Conservation (phyloP, 2,329 filamentous ascomycete genomes). For the Claviceps humidiphila region DNA sequence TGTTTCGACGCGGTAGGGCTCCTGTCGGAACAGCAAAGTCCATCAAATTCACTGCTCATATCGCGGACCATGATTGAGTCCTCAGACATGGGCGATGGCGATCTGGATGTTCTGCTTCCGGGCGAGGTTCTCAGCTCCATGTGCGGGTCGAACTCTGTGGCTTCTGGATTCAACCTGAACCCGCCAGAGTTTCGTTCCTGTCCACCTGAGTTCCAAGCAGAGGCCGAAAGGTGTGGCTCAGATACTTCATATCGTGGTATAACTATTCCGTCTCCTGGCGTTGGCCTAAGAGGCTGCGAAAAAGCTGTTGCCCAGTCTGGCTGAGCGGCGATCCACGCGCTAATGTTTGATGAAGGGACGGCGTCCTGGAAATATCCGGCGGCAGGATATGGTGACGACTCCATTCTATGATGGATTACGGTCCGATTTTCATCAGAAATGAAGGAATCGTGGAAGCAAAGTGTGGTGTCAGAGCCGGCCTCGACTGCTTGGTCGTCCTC, state of each 20-base stretch:
- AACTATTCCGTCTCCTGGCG: neutral
- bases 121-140: neutral
- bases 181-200: neutral
- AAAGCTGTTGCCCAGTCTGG: neutral
- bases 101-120: neutral
- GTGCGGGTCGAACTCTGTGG: slow-evolving; percentile 4
- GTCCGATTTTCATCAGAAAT: slow-evolving; percentile 2
- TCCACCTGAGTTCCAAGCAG: neutral
- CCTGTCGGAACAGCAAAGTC: neutral
- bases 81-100: neutral
- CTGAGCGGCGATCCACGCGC: slow-evolving; percentile 6
- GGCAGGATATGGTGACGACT: too few species aligned
- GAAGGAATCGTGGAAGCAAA: neutral
- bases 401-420: neutral
- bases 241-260: neutral
- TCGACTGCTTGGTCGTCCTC: neutral
- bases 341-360: neutral
- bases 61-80: neutral
- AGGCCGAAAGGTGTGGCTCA: neutral
- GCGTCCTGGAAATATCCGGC: neutral
- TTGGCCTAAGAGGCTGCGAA: slow-evolving; percentile 2
- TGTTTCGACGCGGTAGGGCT: neutral
- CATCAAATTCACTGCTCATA: neutral
- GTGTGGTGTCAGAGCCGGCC: neutral
- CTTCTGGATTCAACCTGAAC: slow-evolving; percentile 6